Evolutionary conservation across 2,329 filamentous ascomycete genomes (phyloP).

Genomic region (Didymella arachidicola): DNA sequence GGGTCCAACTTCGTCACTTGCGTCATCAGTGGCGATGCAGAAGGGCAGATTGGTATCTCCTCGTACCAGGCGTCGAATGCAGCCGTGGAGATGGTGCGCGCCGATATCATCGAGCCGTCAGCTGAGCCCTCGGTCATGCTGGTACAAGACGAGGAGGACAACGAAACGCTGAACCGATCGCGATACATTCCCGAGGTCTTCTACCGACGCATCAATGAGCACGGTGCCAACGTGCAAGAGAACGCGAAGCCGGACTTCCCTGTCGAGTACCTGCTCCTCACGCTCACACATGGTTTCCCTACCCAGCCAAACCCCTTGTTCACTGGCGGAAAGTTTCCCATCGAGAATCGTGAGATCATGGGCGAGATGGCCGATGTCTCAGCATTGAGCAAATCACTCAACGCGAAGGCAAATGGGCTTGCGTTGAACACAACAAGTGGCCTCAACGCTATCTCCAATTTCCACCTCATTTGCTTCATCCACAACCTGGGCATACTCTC

Average conservation of each 20-base stretch:
- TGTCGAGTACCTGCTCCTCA: constrained; percentile 94
- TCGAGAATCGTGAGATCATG: constrained; percentile 88
- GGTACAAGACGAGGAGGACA: constrained; percentile 89
- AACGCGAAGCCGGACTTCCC: constrained; percentile 97
- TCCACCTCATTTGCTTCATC: constrained; percentile 91
- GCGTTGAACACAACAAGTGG: constrained; percentile 67
- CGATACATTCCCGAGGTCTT: constrained; percentile 98
- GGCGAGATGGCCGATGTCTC: constrained; percentile 84
- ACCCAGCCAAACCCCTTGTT: constrained; percentile 80
- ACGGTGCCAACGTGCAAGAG: constrained; percentile 94
- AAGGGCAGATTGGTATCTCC: constrained; percentile 86
- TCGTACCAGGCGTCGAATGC: constrained; percentile 96
- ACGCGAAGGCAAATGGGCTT: constrained; percentile 61
- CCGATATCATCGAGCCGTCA: constrained; percentile 93
- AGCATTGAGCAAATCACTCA: constrained; percentile 71
- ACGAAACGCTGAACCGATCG: constrained; percentile 72
- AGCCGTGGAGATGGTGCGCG: constrained; percentile 94
- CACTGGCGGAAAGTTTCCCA: constrained; percentile 75
- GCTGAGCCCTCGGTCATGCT: constrained; percentile 94
- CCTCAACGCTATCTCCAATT: constrained; percentile 81
- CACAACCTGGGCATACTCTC: constrained; percentile 80
- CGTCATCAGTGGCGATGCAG: constrained; percentile 89
- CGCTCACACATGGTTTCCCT: constrained; percentile 95
- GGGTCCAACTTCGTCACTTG: constrained; percentile 98
- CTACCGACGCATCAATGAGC: constrained; percentile 94